phyloP scores from a whole-genome alignment of 495 filamentous ascomycete species.

The Aspergillus biplanus region DNA sequence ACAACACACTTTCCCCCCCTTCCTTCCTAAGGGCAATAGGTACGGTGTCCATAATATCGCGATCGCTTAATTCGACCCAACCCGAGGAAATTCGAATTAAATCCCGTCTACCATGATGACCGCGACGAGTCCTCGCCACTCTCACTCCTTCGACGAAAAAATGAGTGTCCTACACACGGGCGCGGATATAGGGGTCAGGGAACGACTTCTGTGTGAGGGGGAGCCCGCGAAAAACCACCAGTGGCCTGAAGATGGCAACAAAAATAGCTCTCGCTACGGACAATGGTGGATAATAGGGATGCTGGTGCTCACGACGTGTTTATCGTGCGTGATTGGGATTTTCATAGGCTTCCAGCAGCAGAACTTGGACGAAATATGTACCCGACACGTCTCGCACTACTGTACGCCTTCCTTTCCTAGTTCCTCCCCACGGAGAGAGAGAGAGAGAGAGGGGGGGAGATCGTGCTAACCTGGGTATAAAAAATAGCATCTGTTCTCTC shows the following conservation, averaged over 20 bases:
- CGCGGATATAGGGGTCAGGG: background rate
- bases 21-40: background rate
- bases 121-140: no score
- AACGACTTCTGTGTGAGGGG: constrained; percentile 15
- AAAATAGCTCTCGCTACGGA: background rate
- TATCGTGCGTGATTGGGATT: constrained; percentile 15
- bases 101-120: no score
- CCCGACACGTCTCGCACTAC: constrained; percentile 18
- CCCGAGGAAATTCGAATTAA: no score
- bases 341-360: constrained; percentile 14
- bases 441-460: no score
- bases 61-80: no score
- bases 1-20: background rate
- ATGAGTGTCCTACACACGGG: constrained; percentile 3
- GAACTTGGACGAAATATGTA: constrained; percentile 18
- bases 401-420: constrained; percentile 12
- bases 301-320: background rate
- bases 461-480: background rate
- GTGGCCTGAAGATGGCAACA: constrained; percentile 9
- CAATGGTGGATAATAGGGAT: constrained; percentile 11
- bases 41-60: background rate
- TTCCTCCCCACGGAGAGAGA: no score
- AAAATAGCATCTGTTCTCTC: constrained; percentile 16
- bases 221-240: background rate
- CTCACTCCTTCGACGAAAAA: constrained; percentile 8